Evolutionary conservation across 2,329 filamentous ascomycete genomes (phyloP), one percentile per base, ranked within the genome.

Genomic region (Paradendryphiella salina): DNA sequence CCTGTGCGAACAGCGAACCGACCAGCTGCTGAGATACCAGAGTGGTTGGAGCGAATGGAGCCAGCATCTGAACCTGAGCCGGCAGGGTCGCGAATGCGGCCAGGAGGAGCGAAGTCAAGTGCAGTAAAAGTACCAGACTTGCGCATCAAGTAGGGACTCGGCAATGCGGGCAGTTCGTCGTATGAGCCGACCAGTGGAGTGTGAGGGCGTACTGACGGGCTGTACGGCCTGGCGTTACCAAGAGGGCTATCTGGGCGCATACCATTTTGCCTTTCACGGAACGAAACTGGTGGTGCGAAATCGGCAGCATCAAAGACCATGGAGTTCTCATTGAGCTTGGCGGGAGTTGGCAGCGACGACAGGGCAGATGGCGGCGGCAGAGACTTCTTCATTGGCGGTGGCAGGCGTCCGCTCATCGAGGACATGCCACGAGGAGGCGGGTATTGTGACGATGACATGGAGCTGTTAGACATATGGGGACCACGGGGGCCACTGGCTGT

Each of bases 131-230:
- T 89, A 54, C 83, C 79, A 1, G 88, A 92, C 67, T 90, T 92
- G 67, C 88, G 85, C 42, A 94, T 80, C 65, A 84, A 64, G 69
- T 92, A 86, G 33, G 94, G 91, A 81, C 91, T 96, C 31, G 94
- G 94, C 57, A 99, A 85, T 7, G 82, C 81, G 10, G 87, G 76
- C 55, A 97, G 85, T 52, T 97, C 93, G 49, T 97, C 93, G 73
- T 91, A 96, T 4, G 91, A 82, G 52, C 87, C 90, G 18, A 82
- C 86, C 32, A 96, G 80, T 0, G 92, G 92, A n/a, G 85, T 88
- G 68, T 89, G 87, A 23, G 84, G 82, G 13, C 87, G 84, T 2
- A 92, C 81, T 31, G 80, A 78, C n/a, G 88, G 85, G 49, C 85
- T 86, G 76, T 90, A 99, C 1, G 90, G 85, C 28, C 85, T 76